phyloP scores from a whole-genome alignment of 441 rosid species.

The Corymbia calophylla region DNA sequence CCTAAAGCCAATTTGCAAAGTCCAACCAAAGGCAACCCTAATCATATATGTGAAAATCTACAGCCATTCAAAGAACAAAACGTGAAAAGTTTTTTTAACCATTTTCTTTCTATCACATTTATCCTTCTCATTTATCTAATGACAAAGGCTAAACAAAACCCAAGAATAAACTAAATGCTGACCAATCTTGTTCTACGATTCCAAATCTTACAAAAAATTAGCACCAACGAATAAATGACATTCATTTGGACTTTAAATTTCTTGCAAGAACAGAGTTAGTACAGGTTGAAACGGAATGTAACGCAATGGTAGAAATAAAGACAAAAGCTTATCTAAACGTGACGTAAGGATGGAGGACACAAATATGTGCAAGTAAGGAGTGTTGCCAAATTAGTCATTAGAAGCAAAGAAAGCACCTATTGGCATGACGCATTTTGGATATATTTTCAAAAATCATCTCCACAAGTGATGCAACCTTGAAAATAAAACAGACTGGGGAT shows the following conservation, averaged over 20 bases:
- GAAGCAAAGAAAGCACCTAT: background rate
- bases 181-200: background rate
- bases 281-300: background rate
- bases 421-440: background rate
- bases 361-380: fast-evolving
- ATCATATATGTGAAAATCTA: too few species aligned
- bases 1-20: too few species aligned
- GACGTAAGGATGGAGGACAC: background rate
- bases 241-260: background rate
- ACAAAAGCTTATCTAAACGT: background rate
- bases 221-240: background rate
- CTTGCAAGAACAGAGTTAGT: background rate
- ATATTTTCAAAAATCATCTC: too few species aligned
- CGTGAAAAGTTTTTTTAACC: too few species aligned
- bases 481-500: too few species aligned
- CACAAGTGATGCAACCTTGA: too few species aligned
- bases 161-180: too few species aligned
- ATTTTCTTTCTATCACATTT: too few species aligned
- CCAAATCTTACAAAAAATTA: background rate
- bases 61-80: too few species aligned
- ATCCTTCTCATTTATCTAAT: too few species aligned
- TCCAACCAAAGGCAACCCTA: too few species aligned
- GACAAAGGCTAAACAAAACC: too few species aligned
- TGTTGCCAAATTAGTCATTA: background rate
- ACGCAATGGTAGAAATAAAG: background rate